These are phyloP conservation scores for Phytophthora quininea DNA, from an alignment of 352 stramenopile genomes.

Conservation along the genomic window DNA sequence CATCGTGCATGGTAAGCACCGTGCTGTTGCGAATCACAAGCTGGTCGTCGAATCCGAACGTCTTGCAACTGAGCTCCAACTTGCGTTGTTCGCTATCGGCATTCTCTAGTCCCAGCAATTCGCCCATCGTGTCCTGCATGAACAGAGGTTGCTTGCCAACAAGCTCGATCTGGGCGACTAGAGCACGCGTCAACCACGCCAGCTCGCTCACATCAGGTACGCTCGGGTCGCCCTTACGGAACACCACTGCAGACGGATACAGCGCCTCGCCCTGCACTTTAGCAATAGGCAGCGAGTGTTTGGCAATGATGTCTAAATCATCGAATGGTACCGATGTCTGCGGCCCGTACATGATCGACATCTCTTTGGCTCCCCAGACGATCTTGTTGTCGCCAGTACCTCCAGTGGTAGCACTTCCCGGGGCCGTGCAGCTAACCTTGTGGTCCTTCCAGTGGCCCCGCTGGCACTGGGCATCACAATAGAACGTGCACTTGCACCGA, in stretches of 20 bases:
- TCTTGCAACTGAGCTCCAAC: conserved; percentile 62
- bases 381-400: conserved; percentile 52
- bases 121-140: conserved; percentile 71
- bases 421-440: conserved; percentile 76
- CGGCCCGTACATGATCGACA: conserved; percentile 78
- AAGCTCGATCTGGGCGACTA: conserved; percentile 70
- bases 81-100: conserved; percentile 49
- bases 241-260: conserved; percentile 76
- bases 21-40: conserved; percentile 82
- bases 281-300: conserved; percentile 53
- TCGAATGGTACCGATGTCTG: conserved; percentile 81
- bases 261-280: conserved; percentile 50
- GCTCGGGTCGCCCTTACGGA: conserved; percentile 72
- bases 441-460: conserved; percentile 84
- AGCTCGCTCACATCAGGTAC: conserved; percentile 68
- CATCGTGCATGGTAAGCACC: conserved; percentile 78
- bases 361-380: conserved; percentile 81
- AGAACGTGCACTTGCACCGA: conserved; percentile 86
- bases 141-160: conserved; percentile 70
- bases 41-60: conserved; percentile 64
- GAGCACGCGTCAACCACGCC: conserved; percentile 73
- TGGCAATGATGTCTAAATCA: conserved; percentile 75
- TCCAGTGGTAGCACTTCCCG: conserved; percentile 27
- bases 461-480: conserved; percentile 79
- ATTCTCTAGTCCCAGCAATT: conserved; percentile 66